Evolutionary conservation across 164 flowering plant genomes (phyloP).

Genomic region (Nymphaea colorata): DNA sequence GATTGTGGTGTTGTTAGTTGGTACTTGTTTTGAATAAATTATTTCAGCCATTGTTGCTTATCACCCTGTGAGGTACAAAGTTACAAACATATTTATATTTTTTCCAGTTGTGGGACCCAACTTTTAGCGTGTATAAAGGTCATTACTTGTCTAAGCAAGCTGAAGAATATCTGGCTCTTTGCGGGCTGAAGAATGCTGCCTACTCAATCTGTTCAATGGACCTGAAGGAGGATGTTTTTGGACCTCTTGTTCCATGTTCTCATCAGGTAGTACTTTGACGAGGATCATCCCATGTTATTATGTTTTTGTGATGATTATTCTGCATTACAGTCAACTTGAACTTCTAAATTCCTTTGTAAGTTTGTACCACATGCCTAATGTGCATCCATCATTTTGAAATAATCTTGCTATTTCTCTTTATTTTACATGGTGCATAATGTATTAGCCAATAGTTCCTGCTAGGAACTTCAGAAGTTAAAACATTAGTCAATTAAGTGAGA

Average conservation of each 20-base stretch:
- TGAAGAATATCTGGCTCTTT: constrained; percentile 47
- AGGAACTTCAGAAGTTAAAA: too few relatives aligned
- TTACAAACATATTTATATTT: constrained; percentile 1
- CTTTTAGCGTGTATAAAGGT: constrained; percentile 82
- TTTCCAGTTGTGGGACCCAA: constrained; percentile 63
- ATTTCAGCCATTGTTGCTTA: background rate
- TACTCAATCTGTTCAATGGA: constrained; percentile 61
- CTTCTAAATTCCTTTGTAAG: background rate
- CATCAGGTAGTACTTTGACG: constrained; percentile 29
- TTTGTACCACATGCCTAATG: too few relatives aligned
- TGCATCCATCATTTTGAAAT: too few relatives aligned
- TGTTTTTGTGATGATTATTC: background rate
- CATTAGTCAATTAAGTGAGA: too few relatives aligned
- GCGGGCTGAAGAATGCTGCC: constrained; percentile 65
- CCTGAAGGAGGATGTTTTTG: constrained; percentile 56
- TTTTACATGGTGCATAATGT: too few relatives aligned
- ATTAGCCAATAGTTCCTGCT: too few relatives aligned
- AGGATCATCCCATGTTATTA: constrained; percentile 1
- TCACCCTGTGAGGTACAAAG: background rate
- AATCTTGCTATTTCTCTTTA: too few relatives aligned
- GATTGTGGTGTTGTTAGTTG: background rate
- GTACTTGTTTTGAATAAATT: background rate
- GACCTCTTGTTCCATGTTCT: constrained; percentile 52
- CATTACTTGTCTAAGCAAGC: constrained; percentile 47
- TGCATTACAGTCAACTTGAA: background rate